phyloP scores from a whole-genome alignment of 352 stramenopile species.

The Globisporangium nodosum region DNA sequence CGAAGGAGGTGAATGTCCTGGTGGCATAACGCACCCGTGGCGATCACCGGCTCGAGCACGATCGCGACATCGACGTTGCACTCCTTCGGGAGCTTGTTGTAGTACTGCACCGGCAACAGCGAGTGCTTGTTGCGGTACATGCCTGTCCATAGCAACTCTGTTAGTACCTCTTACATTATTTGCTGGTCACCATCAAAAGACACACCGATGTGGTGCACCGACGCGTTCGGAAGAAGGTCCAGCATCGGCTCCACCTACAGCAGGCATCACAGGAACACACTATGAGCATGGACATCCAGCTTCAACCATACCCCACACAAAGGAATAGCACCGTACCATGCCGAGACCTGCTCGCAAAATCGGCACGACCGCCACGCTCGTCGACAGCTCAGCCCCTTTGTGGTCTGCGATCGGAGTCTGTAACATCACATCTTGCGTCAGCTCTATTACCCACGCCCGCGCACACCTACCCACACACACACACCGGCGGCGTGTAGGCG shows the following conservation, averaged over 20 bases:
- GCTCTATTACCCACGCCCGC: too few species aligned
- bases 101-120: conserved; percentile 97
- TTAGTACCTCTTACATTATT: neutral
- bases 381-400: conserved; percentile 84
- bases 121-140: conserved; percentile 91
- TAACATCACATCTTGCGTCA: neutral
- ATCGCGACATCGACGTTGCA: conserved; percentile 92
- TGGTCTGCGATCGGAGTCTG: conserved; percentile 75
- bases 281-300: neutral
- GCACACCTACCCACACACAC: neutral
- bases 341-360: conserved; percentile 93
- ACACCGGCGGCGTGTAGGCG: neutral
- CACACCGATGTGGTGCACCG: conserved; percentile 97
- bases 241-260: conserved; percentile 94
- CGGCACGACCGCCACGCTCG: conserved; percentile 93
- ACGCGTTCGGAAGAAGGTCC: conserved; percentile 93
- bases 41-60: conserved; percentile 96
- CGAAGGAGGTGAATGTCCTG: neutral
- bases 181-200: conserved; percentile 14
- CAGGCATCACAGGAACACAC: neutral
- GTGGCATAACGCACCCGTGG: conserved; percentile 57
- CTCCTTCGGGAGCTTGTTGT: conserved; percentile 96
- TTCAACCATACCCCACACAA: neutral
- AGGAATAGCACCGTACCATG: conserved; percentile 34
- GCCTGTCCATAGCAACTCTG: conserved; percentile 18